Conservation (phyloP, 2,329 filamentous ascomycete genomes). For the Exophiala sideris region DNA sequence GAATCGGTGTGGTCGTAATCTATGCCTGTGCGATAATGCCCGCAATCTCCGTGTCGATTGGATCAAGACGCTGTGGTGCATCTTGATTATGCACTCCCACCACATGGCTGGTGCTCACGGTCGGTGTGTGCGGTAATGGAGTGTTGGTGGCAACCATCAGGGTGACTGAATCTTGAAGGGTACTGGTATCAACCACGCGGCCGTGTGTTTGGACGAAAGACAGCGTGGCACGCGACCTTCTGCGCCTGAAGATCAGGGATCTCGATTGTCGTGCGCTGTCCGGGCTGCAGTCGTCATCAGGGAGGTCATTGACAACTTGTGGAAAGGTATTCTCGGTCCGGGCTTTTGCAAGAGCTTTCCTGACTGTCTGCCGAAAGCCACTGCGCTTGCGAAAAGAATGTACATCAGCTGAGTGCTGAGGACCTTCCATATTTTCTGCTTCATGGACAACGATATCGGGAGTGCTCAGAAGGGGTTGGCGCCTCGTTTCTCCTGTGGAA, state of each 20-base stretch:
- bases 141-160: slow-evolving; percentile 24
- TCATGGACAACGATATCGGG: neutral
- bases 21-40: no score
- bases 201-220: slow-evolving; percentile 20
- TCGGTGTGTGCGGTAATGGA: slow-evolving; percentile 18
- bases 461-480: neutral
- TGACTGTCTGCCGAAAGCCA: slow-evolving; percentile 20
- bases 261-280: neutral
- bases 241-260: slow-evolving; percentile 16
- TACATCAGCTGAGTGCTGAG: neutral
- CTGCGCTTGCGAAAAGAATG: slow-evolving; percentile 17
- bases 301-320: neutral
- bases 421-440: neutral
- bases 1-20: no score
- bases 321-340: slow-evolving; percentile 3
- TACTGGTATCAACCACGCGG: slow-evolving; percentile 19
- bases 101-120: neutral
- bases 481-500: neutral
- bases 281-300: neutral
- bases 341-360: slow-evolving; percentile 18
- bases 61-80: neutral
- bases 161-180: slow-evolving; percentile 22
- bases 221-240: slow-evolving; percentile 4
- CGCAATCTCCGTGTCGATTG: no score
- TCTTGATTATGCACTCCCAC: neutral